A percentile compares a stretch with the other conserved stretches of the same genome.
Conservation (phyloP, 345 rosid species). For the Populus simonii region DNA sequence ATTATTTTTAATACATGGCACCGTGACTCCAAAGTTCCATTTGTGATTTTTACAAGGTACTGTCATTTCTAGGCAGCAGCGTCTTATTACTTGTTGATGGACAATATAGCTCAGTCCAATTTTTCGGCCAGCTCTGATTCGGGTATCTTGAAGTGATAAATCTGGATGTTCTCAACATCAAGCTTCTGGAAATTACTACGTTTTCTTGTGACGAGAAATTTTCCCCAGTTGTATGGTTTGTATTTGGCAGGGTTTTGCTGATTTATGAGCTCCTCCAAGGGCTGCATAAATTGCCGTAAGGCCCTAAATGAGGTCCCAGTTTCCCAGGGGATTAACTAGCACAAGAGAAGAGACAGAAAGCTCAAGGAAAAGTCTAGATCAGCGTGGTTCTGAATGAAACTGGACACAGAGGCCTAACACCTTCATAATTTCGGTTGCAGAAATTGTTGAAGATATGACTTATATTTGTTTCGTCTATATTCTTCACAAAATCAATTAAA, state of each 20-base stretch:
- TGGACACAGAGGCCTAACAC: no score
- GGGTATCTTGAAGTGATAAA: slow-evolving; percentile 29
- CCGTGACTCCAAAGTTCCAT: background rate
- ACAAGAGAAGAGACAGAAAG: no score
- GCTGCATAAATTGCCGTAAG: slow-evolving; percentile 5
- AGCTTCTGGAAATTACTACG: slow-evolving; percentile 44
- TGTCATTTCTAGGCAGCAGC: background rate
- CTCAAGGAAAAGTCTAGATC: no score
- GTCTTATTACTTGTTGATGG: background rate
- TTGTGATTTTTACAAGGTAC: background rate
- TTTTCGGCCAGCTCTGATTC: slow-evolving; percentile 4
- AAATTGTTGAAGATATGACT: no score
- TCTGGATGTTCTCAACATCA: slow-evolving; percentile 43
- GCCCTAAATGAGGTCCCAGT: no score
- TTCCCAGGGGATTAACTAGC: no score
- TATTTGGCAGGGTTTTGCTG: slow-evolving; percentile 35
- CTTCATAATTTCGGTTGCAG: no score
- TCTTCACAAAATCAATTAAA: no score
- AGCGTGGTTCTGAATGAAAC: no score
- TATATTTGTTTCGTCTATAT: no score
- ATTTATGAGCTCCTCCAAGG: slow-evolving; percentile 35
- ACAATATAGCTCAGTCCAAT: background rate
- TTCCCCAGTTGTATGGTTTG: slow-evolving; percentile 41
- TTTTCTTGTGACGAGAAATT: slow-evolving; percentile 32
- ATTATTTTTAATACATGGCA: background rate